A percentile compares a stretch with the other conserved stretches of the same genome.
These are phyloP conservation scores for Collybia mongolica DNA, from an alignment of 768 basidiomycete species.

Conservation along the genomic window DNA sequence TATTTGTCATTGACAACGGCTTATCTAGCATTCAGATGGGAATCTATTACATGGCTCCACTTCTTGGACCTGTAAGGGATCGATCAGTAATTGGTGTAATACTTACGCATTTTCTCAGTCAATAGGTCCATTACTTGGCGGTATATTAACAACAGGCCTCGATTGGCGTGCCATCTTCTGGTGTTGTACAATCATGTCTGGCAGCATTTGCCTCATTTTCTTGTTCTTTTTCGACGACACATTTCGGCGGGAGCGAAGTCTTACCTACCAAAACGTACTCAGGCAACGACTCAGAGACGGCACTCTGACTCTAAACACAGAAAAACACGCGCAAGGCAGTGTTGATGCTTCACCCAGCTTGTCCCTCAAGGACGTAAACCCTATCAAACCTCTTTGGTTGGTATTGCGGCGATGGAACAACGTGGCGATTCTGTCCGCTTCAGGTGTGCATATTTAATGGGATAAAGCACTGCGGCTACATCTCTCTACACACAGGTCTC, in stretches of 20 bases:
- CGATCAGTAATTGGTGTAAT: not conserved
- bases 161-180: constrained; percentile 84
- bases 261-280: constrained; percentile 72
- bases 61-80: constrained; percentile 59
- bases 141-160: constrained; percentile 61
- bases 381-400: constrained; percentile 56
- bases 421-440: constrained; percentile 58
- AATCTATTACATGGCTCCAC: constrained; percentile 75
- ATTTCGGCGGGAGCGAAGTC: constrained; percentile 78
- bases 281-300: constrained; percentile 36
- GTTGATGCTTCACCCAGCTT: constrained; percentile 38
- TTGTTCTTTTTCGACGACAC: constrained; percentile 76
- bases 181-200: constrained; percentile 69
- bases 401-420: constrained; percentile 69
- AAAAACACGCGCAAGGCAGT: constrained; percentile 17
- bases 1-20: not conserved
- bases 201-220: constrained; percentile 53
- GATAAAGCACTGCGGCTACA: not conserved
- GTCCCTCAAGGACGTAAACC: constrained; percentile 73
- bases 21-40: constrained; percentile 50
- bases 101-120: constrained; percentile 24
- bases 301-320: constrained; percentile 8
- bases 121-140: constrained; percentile 74
- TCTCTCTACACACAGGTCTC: constrained; percentile 41
- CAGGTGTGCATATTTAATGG: constrained; percentile 41